These are phyloP conservation scores for Andalucia godoyi DNA, from an alignment of 78 protist genomes.

Conservation along the genomic window DNA sequence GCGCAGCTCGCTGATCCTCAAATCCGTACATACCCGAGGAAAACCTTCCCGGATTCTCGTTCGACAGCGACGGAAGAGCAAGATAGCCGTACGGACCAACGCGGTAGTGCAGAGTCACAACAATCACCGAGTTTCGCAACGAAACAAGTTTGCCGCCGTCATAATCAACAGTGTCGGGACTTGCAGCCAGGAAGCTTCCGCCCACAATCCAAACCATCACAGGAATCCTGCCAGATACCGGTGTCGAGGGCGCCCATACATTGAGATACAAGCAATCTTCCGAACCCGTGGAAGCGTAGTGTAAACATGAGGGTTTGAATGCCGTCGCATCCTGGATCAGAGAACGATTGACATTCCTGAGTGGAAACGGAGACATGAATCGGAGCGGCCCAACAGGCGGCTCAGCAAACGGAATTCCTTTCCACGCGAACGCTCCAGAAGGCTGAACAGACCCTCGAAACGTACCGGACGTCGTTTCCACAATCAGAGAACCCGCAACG, in stretches of 20 bases:
- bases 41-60: neutral
- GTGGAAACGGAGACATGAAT: neutral
- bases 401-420: neutral
- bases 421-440: neutral
- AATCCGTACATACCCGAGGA: neutral
- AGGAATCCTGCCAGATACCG: neutral
- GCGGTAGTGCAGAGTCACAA: neutral
- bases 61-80: neutral
- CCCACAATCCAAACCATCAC: slow-evolving; percentile 8
- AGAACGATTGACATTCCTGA: neutral
- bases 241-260: neutral
- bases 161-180: neutral
- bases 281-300: neutral
- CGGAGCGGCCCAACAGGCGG: neutral
- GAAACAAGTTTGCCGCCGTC: neutral
- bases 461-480: too few species aligned
- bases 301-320: too few species aligned
- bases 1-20: slow-evolving; percentile 1
- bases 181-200: neutral
- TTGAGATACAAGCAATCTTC: slow-evolving; percentile 15
- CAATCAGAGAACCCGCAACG: too few species aligned
- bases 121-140: neutral
- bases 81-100: slow-evolving; percentile 5
- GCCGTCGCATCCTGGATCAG: neutral
- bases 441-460: too few species aligned